phyloP scores from a whole-genome alignment of 257 asterid species.

The Solanum sitiens region DNA sequence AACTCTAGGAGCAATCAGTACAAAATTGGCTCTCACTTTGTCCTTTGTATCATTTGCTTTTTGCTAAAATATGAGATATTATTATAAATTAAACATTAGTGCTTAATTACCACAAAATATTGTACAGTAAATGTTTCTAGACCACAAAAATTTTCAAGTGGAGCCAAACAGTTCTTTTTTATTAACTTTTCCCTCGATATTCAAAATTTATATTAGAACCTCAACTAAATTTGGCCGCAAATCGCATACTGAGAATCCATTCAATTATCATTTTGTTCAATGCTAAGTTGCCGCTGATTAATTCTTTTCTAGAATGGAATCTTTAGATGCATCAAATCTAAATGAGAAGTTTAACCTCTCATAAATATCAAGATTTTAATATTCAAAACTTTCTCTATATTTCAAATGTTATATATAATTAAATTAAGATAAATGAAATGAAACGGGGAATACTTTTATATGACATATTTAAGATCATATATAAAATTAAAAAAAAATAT shows the following conservation, averaged over 20 bases:
- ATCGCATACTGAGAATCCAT: too few species aligned
- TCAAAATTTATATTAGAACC: too few species aligned
- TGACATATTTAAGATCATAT: too few species aligned
- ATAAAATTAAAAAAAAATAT: too few species aligned
- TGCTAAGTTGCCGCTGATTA: not conserved
- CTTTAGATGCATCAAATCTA: not conserved
- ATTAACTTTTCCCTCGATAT: too few species aligned
- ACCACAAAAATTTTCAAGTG: not conserved
- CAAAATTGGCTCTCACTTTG: not conserved
- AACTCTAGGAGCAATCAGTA: too few species aligned
- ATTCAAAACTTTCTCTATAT: too few species aligned
- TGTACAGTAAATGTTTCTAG: not conserved
- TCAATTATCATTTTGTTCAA: not conserved
- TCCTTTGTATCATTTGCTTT: not conserved
- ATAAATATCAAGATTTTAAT: too few species aligned
- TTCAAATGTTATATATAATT: too few species aligned
- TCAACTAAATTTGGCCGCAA: too few species aligned
- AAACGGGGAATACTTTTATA: too few species aligned
- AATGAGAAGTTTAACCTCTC: not conserved
- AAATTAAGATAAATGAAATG: too few species aligned
- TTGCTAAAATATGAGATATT: not conserved
- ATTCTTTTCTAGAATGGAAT: not conserved
- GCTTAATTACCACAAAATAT: not conserved
- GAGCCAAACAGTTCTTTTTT: not conserved
- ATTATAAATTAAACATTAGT: not conserved